Base-by-base conservation (phyloP, 306 rosid genomes). In the Senna siamea region DNA sequence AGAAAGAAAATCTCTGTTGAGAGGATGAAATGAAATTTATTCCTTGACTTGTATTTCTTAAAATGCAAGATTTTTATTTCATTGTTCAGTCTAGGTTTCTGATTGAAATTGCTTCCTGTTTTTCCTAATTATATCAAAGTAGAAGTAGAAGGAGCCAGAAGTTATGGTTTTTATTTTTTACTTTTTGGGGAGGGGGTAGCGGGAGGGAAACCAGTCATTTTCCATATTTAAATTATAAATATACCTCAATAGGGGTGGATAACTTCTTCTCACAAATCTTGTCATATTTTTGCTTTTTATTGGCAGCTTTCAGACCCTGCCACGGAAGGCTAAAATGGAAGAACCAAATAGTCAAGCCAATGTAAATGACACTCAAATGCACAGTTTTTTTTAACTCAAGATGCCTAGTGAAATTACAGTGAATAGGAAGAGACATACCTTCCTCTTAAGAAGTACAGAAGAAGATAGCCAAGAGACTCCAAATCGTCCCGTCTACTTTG, bases 401-500 rank as follows among this genome's bases (percentile, higher is more conserved):
- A 68, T 63, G 64, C 72, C 54, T 13, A 18, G 50, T 53, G 71
- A 70, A 77, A 17, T 46, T 58, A 40, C 19, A 73, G 48, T 47
- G 77, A n/a, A 58, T 17, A 62, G 65, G 52, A 66, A 66, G 61
- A 44, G 71, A 40, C 85, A 58, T 72, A 92, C 97, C 96, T 92
- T 89, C 97, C 97, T 73, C 87, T 86, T 69, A 92, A 84, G 77
- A 92, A 89, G 81, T 92, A 92, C 85, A 92, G 76, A 60, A 92
- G 89, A 74, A 92, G 90, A 70, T 89, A 92, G 69, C 96, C 97
- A 70, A 92, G 91, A 64, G 97, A 92, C 79, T 92, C 97, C 78
- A 92, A 82, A 85, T 92, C 97, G 81, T 92, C 97, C 52, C 97
- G 92, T 23, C 97, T 83, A 82, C 96, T 87, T 83, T 92, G 98